Base-by-base conservation (phyloP, 169 alveolate genomes). In the Plasmodium knowlesi region DNA sequence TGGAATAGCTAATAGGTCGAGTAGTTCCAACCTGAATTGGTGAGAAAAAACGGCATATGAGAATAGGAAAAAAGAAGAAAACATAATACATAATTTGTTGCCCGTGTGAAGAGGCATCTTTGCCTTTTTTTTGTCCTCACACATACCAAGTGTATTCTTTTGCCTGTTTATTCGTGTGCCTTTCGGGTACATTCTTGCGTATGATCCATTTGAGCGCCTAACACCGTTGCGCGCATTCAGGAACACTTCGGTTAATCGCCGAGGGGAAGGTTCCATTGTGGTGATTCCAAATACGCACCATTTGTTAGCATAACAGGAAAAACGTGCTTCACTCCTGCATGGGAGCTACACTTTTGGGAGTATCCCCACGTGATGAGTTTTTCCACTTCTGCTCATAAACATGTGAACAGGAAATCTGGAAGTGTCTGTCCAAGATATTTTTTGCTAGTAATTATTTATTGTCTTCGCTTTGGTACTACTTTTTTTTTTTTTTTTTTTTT, bases 41-140 rank as follows among this genome's bases (percentile, higher is more conserved):
- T 25, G 14, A 19, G 37, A 67, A 67, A 67, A 28, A 5, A 67
- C 41, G n/a, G 50, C 57, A 76, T 14, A 32, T 1, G 28, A 5
- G 57, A 16, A 76, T 76, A 28, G 41, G 43, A 43, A 32, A n/a
- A 37, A 81, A 80, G 72, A 43, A 50, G 86, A 46, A 79, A 50
- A 50, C 61, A 22, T 67, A 67, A 22, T 22, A 22, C 6, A 67
- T 32, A 50, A 12, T 50, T 50, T 1, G 8, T 50, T 50, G 25
- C 61, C 61, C 12, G 25, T 50, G 61, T 50, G 61, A 50, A 50
- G 61, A 0, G 61, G 61, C 61, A 14, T 50, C 61, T 50, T 12
- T 50, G 61, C 61, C 25, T 50, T 12, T 50, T 50, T 12, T 50
- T 50, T 50, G 25, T 50, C 61, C 61, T 1, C 61, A 50, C 22